Evolutionary conservation across 352 stramenopile genomes (phyloP), one percentile per base, ranked within the genome.

Genomic region (Phytopythium vexans): DNA sequence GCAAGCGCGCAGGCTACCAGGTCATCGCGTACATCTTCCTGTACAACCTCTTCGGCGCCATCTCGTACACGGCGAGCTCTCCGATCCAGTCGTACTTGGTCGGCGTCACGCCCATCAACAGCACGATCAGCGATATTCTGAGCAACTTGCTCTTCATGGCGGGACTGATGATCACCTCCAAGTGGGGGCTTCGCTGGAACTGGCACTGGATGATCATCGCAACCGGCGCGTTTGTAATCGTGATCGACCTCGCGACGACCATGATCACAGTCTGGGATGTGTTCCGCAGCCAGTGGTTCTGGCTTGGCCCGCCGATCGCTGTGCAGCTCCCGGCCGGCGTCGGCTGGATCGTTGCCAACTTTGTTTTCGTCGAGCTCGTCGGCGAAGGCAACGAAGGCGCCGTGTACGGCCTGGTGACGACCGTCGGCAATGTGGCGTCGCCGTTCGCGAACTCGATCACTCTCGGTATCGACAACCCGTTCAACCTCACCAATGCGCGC

Each of bases 271-370:
- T 67, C 32, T 77, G 64, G 64, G 61, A 77, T 40, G 66, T 77
- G 3, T 35, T 74, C 6, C 60, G 66, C 16, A 66, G 44, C 50
- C 68, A 71, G 52, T 77, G 68, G 68, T 73, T 77, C 50, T 77
- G 53, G 55, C 56, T 72, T 6, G 67, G 63, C 33, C 49, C 59
- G 45, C 54, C 68, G 9, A 56, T 77, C 42, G 57, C 61, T 6
- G 58, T 72, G 31, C 50, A 54, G 21, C 32, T 77, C 1, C 68
- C 64, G 3, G 11, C 46, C 46, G 44, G 42, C 34, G 55, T 68
- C 53, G 32, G 48, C 34, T 72, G 65, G 47, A 62, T 62, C 36
- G 59, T 72, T 11, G 48, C 54, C 36, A 56, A 58, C 27, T 72
- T 65, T 40, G 58, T 61, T 34, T 42, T 43, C 2, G 58, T 68